Evolutionary conservation across 2,329 filamentous ascomycete genomes (phyloP), one percentile per base, ranked within the genome.

Genomic region (Fusarium pseudocircinatum): DNA sequence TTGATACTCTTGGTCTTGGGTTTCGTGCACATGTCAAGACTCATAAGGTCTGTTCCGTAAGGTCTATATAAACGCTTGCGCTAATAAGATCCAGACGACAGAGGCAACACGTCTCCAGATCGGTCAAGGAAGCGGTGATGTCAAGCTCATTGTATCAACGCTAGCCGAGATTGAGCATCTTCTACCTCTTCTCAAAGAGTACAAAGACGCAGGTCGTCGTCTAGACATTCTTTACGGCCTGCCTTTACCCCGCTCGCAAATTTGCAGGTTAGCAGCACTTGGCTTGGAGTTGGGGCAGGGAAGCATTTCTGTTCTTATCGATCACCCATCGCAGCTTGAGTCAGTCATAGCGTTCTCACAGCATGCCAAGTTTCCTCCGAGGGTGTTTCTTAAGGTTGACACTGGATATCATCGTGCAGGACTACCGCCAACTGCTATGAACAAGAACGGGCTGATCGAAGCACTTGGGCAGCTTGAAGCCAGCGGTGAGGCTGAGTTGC

Each of bases 1-100:
- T 85, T 4, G 75, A 83, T 11, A 78, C 81, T 15, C 78, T 92
- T 1, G 82, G 82, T 0, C 83, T 92, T 0, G 84, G 82, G 0
- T 92, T 92, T 67, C 83, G 91, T 18, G 87, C 88, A 0, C 91
- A 93, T 73, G 85, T 92, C 10, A 92, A 92, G 78, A 91, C 89
- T 13, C 91, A 92, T 78, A 92, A 92, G 81, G 88, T 89, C 9
- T 42, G 44, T 22, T 6, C 2, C 12, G 26, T 4, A 6, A 4
- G 4, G 1, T 3, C 1, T 2, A 1, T 16, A 6, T n/a, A 1
- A 1, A 0, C 26, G 26, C 11, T 1, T 9, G 7, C 4, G 3
- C 61, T 68, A 28, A 62, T 14, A 20, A 1, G 2, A 1, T 0
- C 4, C 54, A 90, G 87, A 92, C 90, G 0, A 77, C 82, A 3